Evolutionary conservation across 2,329 filamentous ascomycete genomes (phyloP).

Genomic region (Dothistroma septosporum): DNA sequence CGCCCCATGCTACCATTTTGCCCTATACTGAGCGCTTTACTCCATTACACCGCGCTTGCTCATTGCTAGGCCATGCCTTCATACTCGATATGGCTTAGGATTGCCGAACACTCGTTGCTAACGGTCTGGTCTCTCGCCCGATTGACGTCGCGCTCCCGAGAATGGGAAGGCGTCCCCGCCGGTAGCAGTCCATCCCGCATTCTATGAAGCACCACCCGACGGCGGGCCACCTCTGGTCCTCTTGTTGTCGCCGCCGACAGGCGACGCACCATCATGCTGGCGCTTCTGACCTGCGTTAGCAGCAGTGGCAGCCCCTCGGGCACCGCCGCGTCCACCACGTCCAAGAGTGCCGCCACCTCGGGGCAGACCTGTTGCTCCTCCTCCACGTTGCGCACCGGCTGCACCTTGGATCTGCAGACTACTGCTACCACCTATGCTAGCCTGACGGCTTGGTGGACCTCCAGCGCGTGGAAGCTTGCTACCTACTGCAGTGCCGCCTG

Average conservation of each 20-base stretch:
- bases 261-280: slow-evolving; percentile 30
- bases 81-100: neutral
- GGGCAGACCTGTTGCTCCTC: slow-evolving; percentile 20
- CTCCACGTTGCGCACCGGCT: slow-evolving; percentile 15
- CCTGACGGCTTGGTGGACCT: slow-evolving; percentile 9
- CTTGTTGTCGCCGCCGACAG: slow-evolving; percentile 29
- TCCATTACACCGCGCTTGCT: neutral
- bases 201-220: slow-evolving; percentile 17
- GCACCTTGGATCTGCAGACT: slow-evolving; percentile 13
- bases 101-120: neutral
- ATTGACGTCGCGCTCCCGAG: neutral
- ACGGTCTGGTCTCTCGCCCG: neutral
- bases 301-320: slow-evolving; percentile 20
- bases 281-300: slow-evolving; percentile 34
- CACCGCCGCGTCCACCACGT: slow-evolving; percentile 24
- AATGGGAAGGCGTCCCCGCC: neutral
- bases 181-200: neutral
- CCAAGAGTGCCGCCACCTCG: slow-evolving; percentile 20
- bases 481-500: slow-evolving; percentile 5
- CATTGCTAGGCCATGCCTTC: neutral
- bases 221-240: slow-evolving; percentile 28
- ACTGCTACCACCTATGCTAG: slow-evolving; percentile 10
- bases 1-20: neutral
- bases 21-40: neutral
- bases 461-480: neutral